These are phyloP conservation scores for Melampsora larici-populina DNA, from an alignment of 1,284 basidiomycete genomes.

Conservation along the genomic window DNA sequence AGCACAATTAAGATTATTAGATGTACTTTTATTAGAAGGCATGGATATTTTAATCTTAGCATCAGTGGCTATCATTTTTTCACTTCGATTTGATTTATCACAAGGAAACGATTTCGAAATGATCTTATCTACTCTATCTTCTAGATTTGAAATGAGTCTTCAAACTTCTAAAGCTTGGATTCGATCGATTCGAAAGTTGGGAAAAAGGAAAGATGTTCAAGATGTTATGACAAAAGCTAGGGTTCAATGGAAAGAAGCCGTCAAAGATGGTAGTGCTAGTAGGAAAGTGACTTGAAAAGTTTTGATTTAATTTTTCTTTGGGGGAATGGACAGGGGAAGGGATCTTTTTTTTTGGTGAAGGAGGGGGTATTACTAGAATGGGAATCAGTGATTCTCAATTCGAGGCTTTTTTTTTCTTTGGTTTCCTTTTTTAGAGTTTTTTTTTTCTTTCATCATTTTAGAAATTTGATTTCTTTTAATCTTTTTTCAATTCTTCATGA, in stretches of 20 bases:
- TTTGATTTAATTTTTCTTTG: no score
- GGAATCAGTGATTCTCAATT: no score
- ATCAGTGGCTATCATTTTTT: constrained; percentile 83
- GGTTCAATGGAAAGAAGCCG: constrained; percentile 67
- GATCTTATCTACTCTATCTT: constrained; percentile 62
- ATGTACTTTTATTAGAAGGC: constrained; percentile 85
- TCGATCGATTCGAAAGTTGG: constrained; percentile 26
- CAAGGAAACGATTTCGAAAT: constrained; percentile 81
- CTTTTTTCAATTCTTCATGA: no score
- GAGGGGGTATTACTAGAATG: no score
- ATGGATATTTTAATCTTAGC: constrained; percentile 80
- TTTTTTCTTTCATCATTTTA: no score
- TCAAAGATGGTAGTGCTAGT: constrained; percentile 58
- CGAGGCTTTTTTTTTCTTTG: no score
- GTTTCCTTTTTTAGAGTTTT: no score
- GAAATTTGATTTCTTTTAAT: no score
- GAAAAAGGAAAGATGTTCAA: constrained; percentile 13
- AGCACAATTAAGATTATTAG: constrained; percentile 90
- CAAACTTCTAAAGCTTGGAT: constrained; percentile 14
- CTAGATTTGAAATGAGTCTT: constrained; percentile 16
- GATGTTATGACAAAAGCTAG: constrained; percentile 51
- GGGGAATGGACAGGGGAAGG: no score
- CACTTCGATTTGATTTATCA: constrained; percentile 67
- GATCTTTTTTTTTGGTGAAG: no score
- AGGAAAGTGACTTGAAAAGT: constrained; percentile 44